Evolutionary conservation across 1,284 basidiomycete genomes (phyloP), one percentile per base, ranked within the genome.

Genomic region (Ceratobasidium sp.): DNA sequence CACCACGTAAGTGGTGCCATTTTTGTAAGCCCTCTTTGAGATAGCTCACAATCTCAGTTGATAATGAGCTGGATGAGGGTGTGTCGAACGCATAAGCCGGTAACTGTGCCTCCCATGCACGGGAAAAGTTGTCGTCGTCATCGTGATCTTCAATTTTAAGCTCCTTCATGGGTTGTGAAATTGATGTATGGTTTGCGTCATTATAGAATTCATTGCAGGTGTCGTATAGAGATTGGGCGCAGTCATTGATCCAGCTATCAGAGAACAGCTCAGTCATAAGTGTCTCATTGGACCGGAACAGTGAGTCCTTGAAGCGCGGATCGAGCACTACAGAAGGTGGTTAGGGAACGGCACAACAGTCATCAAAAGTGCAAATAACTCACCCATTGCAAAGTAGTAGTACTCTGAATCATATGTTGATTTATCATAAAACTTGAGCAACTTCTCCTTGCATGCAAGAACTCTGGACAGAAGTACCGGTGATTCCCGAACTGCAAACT

Each of bases 331-430:
- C 5, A 3, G 28, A 2, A 26, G 13, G 26, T n/a, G 26, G n/a
- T 5, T 33, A 15, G 28, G 12, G 23, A 53, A n/a, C 18, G 10
- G 20, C 23, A n/a, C 26, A 1, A 12, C 12, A 10, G 28, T 7
- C 1, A 42, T 28, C 33, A 63, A 63, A 28, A 15, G 3, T 13
- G 51, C 2, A 13, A 53, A 3, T 6, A 2, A 28, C 61, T 9
- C 61, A 63, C 39, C 13, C 0, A 39, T 63, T 63, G 61, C 61
- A 63, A 63, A 63, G 39, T 15, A 63, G 28, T 63, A 63, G 12
- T 63, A 63, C 39, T 63, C 61, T 44, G 40, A 63, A 23, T 63
- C 61, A n/a, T 63, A 40, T 1, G 33, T 63, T 63, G 61, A 63
- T n/a, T 63, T 9, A 42, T 63, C 61, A 20, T 40, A 63, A 42